Percentiles rank a stretch among this genome's conserved stretches.
phyloP scores from a whole-genome alignment of 148 eudicot species.

The Drosera capensis region DNA sequence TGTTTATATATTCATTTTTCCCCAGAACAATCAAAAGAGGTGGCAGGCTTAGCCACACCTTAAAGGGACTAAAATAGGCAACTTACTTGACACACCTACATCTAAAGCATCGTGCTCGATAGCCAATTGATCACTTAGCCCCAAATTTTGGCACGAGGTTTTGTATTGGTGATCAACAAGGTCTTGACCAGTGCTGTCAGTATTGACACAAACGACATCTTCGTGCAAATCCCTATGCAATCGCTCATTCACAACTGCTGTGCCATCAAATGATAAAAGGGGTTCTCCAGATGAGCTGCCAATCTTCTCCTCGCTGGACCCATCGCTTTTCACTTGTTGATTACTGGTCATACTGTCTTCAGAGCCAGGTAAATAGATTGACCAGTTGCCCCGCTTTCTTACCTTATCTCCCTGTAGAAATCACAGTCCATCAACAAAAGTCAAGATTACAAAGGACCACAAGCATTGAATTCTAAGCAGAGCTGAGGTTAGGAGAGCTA shows the following conservation, averaged over 20 bases:
- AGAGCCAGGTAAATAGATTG: conserved; percentile 43
- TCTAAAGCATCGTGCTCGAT: conserved; percentile 9
- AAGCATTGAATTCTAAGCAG: background rate
- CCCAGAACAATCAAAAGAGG: conserved; percentile 10
- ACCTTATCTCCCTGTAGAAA: conserved; percentile 48
- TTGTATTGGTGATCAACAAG: conserved; percentile 10
- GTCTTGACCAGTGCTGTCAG: conserved; percentile 10
- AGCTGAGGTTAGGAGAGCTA: background rate
- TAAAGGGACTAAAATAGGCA: conserved; percentile 4
- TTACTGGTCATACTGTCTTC: too few species aligned
- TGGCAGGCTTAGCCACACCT: conserved; percentile 13
- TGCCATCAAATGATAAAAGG: conserved; percentile 11
- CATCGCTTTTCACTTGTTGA: too few species aligned
- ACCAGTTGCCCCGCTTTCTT: conserved; percentile 76
- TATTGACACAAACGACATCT: conserved; percentile 7
- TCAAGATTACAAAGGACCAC: background rate
- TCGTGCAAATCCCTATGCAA: conserved; percentile 6
- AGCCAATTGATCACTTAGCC: conserved; percentile 9
- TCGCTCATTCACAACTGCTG: conserved; percentile 8
- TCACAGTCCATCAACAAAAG: background rate
- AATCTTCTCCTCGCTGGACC: conserved; percentile 8
- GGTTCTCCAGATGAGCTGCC: conserved; percentile 10
- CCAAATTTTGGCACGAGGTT: conserved; percentile 10
- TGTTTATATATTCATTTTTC: conserved; percentile 6
- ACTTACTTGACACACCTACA: conserved; percentile 2